Evolutionary conservation across 495 filamentous ascomycete species (phyloP), one percentile per base, ranked within the genome.

Genomic region (Chaetomium cochliodes): DNA sequence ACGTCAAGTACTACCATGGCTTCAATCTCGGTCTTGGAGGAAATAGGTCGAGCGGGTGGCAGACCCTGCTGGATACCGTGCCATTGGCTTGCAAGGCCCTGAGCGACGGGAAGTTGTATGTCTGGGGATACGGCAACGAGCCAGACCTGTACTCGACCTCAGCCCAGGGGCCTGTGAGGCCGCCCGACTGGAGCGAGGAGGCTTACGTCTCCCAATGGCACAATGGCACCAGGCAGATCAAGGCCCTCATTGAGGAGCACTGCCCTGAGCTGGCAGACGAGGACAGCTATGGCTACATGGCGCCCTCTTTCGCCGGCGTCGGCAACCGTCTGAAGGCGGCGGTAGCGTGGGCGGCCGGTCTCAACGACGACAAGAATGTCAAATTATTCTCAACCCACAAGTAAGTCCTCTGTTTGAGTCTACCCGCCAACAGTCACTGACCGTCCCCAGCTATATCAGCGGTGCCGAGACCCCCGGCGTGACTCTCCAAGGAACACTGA

Each of bases 61-160:
- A 82, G n/a, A 82, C 78, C 5, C 73, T 88, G 5, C 67, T 85
- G 5, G 78, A 79, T 16, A 85, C 85, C 0, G 86, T 84, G 0
- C 77, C 83, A 0, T 70, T 86, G 33, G 87, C 81, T 11, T 90
- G 88, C 74, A 84, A 84, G 65, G 84, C 85, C 11, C 70, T 88
- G 6, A 70, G 76, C 37, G 74, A 69, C 11, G 81, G 77, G 18
- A 82, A 75, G 58, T 72, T 89, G 20, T 76, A 82, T 26, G 74
- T 75, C 62, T 89, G 85, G 86, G 82, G 86, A 60, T 81, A 87
- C 66, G 88, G 87, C 18, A 90, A 90, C 63, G 88, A 90, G 73
- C 86, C 87, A 0, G 87, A 90, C 67, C 74, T 89, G 26, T 89
- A 75, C 70, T 80, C 81, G 22, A 83, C 80, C 4, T 83, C 81